phyloP scores from a whole-genome alignment of 257 asterid genomes.

The Striga asiatica region DNA sequence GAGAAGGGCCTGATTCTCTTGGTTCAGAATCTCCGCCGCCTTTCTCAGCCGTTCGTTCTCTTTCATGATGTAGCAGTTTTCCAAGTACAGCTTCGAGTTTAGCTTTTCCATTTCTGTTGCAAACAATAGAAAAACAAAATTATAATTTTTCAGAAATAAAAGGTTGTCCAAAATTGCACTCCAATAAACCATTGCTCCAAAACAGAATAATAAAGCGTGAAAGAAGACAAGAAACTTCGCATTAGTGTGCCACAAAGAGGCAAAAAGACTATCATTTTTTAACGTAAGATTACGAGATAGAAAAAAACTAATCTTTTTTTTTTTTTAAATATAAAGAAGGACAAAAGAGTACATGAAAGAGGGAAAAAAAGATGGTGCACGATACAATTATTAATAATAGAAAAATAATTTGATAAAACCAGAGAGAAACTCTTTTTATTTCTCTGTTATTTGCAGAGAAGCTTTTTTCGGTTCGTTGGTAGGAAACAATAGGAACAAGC shows the following conservation, averaged over 20 bases:
- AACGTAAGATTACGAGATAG: neutral
- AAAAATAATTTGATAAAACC: neutral
- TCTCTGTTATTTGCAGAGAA: slow-evolving; percentile 11
- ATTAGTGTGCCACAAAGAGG: slow-evolving; percentile 19
- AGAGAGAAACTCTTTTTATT: neutral
- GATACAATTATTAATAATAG: neutral
- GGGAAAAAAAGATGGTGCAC: neutral
- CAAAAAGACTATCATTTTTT: neutral
- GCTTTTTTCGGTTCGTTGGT: slow-evolving; percentile 17
- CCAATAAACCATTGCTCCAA: neutral
- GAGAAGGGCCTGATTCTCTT: slow-evolving; percentile 65
- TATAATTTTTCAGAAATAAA: neutral
- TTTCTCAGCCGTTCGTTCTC: slow-evolving; percentile 74
- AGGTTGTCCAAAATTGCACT: neutral
- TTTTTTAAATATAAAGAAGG: neutral
- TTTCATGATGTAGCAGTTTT: slow-evolving; percentile 64
- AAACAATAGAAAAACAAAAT: neutral
- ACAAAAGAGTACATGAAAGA: neutral
- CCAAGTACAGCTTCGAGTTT: slow-evolving; percentile 59
- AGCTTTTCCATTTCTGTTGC: slow-evolving; percentile 42
- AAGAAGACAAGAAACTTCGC: neutral
- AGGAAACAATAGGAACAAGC: slow-evolving; percentile 17
- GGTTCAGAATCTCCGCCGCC: slow-evolving; percentile 61
- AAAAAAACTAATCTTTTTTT: neutral
- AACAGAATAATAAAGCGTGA: neutral